Conservation (phyloP, 2,329 filamentous ascomycete genomes). For the Penicillium sumatraense region DNA sequence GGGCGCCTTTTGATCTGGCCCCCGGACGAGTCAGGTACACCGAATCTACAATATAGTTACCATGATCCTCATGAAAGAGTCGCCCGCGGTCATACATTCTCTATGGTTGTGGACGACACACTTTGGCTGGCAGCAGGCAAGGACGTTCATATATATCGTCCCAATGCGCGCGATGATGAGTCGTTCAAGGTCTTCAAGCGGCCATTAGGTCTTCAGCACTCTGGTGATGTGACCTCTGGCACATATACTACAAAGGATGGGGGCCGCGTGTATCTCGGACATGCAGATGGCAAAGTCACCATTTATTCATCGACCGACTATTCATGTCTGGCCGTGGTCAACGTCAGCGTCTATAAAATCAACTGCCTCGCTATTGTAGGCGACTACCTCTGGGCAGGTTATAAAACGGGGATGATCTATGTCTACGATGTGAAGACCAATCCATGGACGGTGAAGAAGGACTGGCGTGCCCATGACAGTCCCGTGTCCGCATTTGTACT, state of each 20-base stretch:
- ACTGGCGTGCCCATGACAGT: conserved; percentile 89
- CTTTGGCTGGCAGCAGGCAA: conserved; percentile 90
- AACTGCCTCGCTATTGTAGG: conserved; percentile 83
- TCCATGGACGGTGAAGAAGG: conserved; percentile 92
- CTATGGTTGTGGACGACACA: conserved; percentile 80
- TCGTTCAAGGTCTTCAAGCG: conserved; percentile 77
- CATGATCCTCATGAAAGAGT: conserved; percentile 71
- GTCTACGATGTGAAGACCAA: conserved; percentile 82
- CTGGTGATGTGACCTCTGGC: conserved; percentile 86
- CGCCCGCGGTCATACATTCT: conserved; percentile 82
- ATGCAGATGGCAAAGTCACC: conserved; percentile 90
- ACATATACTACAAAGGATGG: conserved; percentile 74
- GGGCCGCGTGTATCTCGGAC: conserved; percentile 84
- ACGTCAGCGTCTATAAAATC: conserved; percentile 92
- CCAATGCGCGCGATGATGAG: conserved; percentile 67
- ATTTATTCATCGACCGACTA: conserved; percentile 84
- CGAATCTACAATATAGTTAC: conserved; percentile 74
- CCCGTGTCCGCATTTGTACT: conserved; percentile 77
- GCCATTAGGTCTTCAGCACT: conserved; percentile 71
- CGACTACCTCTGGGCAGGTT: conserved; percentile 86
- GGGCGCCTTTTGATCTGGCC: conserved; percentile 88
- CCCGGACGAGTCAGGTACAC: conserved; percentile 72
- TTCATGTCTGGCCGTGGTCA: conserved; percentile 77
- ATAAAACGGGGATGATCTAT: conserved; percentile 90
- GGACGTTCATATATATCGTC: conserved; percentile 81